phyloP scores from a whole-genome alignment of 2,329 filamentous ascomycete genomes.

The Colletotrichum chrysophilum region DNA sequence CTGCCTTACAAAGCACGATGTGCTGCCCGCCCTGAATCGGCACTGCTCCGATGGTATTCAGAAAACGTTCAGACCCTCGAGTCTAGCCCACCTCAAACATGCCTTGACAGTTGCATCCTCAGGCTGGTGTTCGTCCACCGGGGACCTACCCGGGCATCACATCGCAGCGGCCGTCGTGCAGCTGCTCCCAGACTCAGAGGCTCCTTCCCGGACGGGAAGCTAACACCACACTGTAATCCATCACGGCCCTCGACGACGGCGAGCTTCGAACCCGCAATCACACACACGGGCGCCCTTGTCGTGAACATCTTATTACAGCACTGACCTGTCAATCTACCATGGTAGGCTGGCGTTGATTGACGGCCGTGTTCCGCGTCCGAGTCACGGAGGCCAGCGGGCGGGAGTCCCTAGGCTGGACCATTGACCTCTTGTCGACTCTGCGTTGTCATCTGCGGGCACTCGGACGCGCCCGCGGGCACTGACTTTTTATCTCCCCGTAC shows the following conservation, averaged over 20 bases:
- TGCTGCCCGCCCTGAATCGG: background rate
- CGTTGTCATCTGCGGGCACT: slow-evolving; percentile 6
- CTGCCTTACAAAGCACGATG: background rate
- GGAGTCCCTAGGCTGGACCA: background rate
- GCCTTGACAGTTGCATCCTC: background rate
- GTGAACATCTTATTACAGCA: background rate
- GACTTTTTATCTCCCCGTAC: background rate
- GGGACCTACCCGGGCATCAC: background rate
- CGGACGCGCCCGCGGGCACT: background rate
- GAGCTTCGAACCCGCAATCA: background rate
- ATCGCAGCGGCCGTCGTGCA: background rate
- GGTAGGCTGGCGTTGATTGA: background rate
- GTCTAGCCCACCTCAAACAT: background rate
- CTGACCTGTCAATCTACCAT: background rate
- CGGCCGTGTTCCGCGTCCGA: background rate
- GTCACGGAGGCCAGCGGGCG: background rate
- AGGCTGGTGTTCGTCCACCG: background rate
- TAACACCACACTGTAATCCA: background rate
- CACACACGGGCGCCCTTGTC: background rate
- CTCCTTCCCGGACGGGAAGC: background rate
- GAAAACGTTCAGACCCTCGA: background rate
- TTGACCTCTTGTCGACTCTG: background rate
- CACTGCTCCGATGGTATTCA: background rate
- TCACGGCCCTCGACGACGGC: background rate
- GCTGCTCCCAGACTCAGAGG: background rate